These are phyloP conservation scores for Tulasnella sp. DNA, from an alignment of 768 basidiomycete genomes.

Conservation along the genomic window DNA sequence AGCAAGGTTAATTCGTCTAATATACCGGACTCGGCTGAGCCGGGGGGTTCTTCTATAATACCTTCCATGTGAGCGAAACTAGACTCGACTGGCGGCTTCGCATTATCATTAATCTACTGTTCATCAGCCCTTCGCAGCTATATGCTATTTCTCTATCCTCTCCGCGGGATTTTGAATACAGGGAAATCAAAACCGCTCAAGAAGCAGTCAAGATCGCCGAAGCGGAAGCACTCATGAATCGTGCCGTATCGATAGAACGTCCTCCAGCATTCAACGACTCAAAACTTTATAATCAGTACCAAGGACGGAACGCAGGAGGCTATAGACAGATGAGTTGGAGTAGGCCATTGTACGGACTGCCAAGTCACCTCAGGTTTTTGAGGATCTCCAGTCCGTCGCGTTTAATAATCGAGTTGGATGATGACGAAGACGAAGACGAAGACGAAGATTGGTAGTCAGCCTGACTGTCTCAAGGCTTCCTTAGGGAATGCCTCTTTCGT, in stretches of 20 bases:
- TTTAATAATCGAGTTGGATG: slow-evolving; percentile 10
- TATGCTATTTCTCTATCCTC: neutral
- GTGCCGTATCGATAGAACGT: neutral
- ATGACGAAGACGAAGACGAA: slow-evolving; percentile 21
- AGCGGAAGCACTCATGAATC: neutral
- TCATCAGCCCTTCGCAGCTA: no score
- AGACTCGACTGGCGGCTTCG: no score
- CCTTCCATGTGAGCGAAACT: no score
- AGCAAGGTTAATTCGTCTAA: no score
- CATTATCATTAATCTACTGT: no score
- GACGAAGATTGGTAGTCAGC: neutral
- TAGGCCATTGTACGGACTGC: neutral
- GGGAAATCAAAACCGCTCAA: neutral
- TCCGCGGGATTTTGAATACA: neutral
- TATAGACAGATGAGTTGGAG: neutral
- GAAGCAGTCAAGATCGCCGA: neutral
- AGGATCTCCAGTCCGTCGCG: neutral
- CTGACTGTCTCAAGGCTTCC: neutral
- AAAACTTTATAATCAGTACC: neutral
- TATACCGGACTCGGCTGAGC: no score
- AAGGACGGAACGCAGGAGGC: neutral
- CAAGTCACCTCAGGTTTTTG: slow-evolving; percentile 20
- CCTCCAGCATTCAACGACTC: neutral
- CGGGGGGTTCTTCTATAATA: no score
- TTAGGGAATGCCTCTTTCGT: neutral